A percentile compares a stretch with the other conserved stretches of the same genome.
Conservation (phyloP, 1,139 yeast species). For the Pneumocystis murina region DNA sequence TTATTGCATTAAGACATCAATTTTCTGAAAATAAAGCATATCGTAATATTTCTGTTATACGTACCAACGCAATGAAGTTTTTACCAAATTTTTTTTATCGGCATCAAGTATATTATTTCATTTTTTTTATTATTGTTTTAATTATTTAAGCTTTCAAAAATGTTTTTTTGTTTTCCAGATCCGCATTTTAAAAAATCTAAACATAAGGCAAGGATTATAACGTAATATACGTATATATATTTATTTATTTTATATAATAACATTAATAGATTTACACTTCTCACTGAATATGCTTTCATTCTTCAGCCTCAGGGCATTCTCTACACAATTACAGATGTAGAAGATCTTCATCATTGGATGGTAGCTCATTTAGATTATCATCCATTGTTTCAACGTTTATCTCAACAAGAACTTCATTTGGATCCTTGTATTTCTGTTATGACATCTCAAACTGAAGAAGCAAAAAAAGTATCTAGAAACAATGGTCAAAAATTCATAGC, state of each 20-base stretch:
- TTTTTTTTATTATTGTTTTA: neutral
- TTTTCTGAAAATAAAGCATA: conserved; percentile 27
- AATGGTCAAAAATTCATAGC: conserved; percentile 79
- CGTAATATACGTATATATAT: conserved; percentile 23
- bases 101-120: conserved; percentile 25
- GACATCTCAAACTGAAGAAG: conserved; percentile 91
- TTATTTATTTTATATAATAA: neutral
- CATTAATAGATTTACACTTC: conserved; percentile 39
- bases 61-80: conserved; percentile 97
- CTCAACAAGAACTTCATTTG: conserved; percentile 58
- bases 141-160: conserved; percentile 50
- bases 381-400: conserved; percentile 73
- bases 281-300: conserved; percentile 85
- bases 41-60: conserved; percentile 72
- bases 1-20: conserved; percentile 65
- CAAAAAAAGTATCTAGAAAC: conserved; percentile 86
- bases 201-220: conserved; percentile 91
- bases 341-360: conserved; percentile 94
- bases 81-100: conserved; percentile 80
- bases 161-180: conserved; percentile 97
- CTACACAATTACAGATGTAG: conserved; percentile 91
- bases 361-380: conserved; percentile 77
- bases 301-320: conserved; percentile 73
- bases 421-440: conserved; percentile 76
- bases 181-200: conserved; percentile 96